Conservation (phyloP, 345 rosid genomes). For the Arabidopsis arenosa region DNA sequence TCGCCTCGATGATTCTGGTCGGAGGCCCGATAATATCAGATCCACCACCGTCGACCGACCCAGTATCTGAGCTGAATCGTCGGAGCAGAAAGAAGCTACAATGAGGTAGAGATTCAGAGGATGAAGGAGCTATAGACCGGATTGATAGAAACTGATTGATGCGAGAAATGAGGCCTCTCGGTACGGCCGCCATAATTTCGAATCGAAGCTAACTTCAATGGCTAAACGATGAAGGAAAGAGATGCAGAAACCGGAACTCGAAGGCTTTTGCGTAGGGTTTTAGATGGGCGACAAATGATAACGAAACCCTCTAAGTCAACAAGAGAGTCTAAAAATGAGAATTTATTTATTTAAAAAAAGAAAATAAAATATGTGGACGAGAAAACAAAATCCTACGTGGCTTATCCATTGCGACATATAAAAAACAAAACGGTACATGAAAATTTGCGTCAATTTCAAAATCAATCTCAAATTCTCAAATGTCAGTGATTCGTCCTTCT, state of each 20-base stretch:
- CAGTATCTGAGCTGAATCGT: conserved; percentile 52
- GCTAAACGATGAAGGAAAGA: conserved; percentile 29
- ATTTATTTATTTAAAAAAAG: neutral
- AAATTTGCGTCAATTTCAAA: conserved; percentile 23
- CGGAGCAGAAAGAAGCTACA: conserved; percentile 42
- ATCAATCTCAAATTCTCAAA: conserved; percentile 24
- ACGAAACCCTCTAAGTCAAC: neutral
- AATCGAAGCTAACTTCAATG: conserved; percentile 40
- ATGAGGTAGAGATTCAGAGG: conserved; percentile 24
- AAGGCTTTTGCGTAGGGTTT: conserved; percentile 50
- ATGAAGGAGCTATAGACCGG: conserved; percentile 20
- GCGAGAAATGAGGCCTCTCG: conserved; percentile 74
- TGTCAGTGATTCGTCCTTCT: conserved; percentile 40
- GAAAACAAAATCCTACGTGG: conserved; percentile 42
- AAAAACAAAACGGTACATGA: conserved; percentile 1
- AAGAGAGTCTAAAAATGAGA: neutral
- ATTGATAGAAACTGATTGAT: conserved; percentile 50
- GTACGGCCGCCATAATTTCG: conserved; percentile 59
- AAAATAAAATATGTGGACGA: conserved; percentile 33
- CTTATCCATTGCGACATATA: conserved; percentile 39
- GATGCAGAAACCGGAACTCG: conserved; percentile 30
- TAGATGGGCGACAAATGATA: conserved; percentile 25
- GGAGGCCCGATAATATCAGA: conserved; percentile 34
- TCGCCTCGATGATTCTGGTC: conserved; percentile 63
- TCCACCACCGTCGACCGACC: conserved; percentile 48